Base-by-base conservation (phyloP, 345 rosid genomes). In the Pugionium cornutum region DNA sequence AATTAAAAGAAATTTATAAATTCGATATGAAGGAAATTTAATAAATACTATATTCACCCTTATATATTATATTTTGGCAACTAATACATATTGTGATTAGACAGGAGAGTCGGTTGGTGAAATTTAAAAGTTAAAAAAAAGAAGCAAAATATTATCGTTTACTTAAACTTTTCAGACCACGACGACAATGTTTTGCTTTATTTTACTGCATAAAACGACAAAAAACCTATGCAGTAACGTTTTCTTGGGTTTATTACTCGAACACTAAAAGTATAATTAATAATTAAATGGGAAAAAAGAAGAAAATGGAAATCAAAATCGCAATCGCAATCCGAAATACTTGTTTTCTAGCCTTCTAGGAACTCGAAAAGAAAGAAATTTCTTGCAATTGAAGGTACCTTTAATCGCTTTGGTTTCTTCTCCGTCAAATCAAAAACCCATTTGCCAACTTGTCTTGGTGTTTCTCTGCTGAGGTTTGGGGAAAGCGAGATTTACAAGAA, bases 301-400 rank as follows among this genome's bases (percentile, higher is more conserved):
- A 27, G 31, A 6, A 59, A 64, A 36, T 44, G 9, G 9, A 54
- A 66, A 56, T 30, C 4, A 27, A 63, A 56, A 67, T 58, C 43
- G 50, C 27, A 73, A 63, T 61, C 66, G 32, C 47, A 59, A 50
- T 58, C 64, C 62, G 26, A 36, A 41, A 36, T 26, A 39, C 56
- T 62, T 59, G 54, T 58, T 52, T 58, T 3, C 18, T 64, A 70
- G 48, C 42, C 50, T 36, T 65, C 67, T 66, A 32, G 67, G 67
- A 66, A 53, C 72, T 54, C 77, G 56, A 47, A 75, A 69, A 42
- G 47, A 39, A 42, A 62, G 54, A 85, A 81, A 81, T 88, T 85
- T 77, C 91, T 88, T 88, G 95, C 88, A 78, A 83, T 85, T 50
- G 86, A 88, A 88, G 95, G 79, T 66, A 88, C 69, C 84, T 61